Evolutionary conservation across 176 grass and related monocot species (phyloP), one percentile per base, ranked within the genome.

Genomic region (Triticum timopheevii): DNA sequence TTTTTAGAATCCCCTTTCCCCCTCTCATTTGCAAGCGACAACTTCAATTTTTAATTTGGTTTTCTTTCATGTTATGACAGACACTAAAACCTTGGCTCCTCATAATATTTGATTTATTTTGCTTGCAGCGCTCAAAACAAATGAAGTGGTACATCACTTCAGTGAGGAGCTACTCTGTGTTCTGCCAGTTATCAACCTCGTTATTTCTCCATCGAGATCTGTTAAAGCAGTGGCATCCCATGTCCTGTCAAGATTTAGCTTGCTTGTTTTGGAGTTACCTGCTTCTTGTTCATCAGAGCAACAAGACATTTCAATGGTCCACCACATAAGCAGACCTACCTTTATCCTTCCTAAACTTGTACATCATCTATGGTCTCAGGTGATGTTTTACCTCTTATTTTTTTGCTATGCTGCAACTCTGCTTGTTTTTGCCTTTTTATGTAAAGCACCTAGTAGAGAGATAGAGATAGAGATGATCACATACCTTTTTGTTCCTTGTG

Each of bases 171-270:
- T 98, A 82, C 75, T 98, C 9, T 98, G 90, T 81, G 50, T 96
- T 59, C 87, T 93, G 69, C 86, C 97, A 74, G 84, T 91, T 86
- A 91, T 93, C 65, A 94, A 86, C 54, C 88, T 96, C 56, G 31
- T 86, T 50, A 91, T 90, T 68, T 98, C 92, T 61, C 92, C 97
- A 77, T 98, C 93, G 34, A 89, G 90, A 78, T 94, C 87, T 91
- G 82, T 98, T 72, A 98, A 96, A 89, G 73, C 77, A 78, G 82
- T 82, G 42, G 94, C 92, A 89, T 86, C 87, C 78, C 69, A 82
- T 86, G 77, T 96, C 78, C 86, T 98, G 69, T 94, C 92, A 77
- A 96, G 79, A 87, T 81, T 91, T 47, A 83, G 82, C 23, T 82
- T 75, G 49, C 70, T 91, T 80, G 28, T 94, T 88, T 86, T 92